Conservation (phyloP, 1,284 basidiomycete species). For the Lignosus rhinocerotis region DNA sequence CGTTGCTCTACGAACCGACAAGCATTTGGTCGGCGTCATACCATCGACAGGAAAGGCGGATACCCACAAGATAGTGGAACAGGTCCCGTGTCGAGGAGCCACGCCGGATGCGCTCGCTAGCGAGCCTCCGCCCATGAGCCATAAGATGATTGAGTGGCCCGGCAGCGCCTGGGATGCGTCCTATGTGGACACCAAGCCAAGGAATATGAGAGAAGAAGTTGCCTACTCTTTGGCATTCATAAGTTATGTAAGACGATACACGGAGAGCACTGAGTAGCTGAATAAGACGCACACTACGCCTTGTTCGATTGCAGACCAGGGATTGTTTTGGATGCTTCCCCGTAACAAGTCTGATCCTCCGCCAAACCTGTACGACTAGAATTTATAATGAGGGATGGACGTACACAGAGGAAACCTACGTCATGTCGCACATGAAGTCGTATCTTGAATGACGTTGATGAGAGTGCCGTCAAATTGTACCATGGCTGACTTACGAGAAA, state of each 20-base stretch:
- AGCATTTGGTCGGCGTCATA: too few relatives aligned
- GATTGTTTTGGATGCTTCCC: conserved; percentile 19
- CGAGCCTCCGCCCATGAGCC: conserved; percentile 1
- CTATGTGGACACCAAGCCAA: conserved; percentile 16
- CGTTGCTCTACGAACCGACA: conserved; percentile 11
- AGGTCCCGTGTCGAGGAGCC: conserved; percentile 20
- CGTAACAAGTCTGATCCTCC: conserved; percentile 26
- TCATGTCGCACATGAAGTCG: conserved; percentile 33
- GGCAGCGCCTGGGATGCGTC: conserved; percentile 15
- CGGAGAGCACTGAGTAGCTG: background rate
- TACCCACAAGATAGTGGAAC: conserved; percentile 23
- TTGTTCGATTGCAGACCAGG: conserved; percentile 14
- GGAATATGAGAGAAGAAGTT: conserved; percentile 19
- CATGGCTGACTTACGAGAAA: conserved; percentile 23
- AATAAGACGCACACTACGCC: conserved; percentile 14
- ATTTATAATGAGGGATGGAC: background rate
- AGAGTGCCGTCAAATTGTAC: background rate
- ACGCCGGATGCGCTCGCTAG: conserved; percentile 9
- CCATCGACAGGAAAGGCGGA: background rate
- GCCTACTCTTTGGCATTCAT: background rate
- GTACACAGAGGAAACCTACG: conserved; percentile 15
- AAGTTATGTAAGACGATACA: background rate
- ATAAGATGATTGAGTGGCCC: conserved; percentile 8
- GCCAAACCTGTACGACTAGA: conserved; percentile 21
- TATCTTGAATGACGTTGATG: background rate